phyloP scores from a whole-genome alignment of 306 rosid genomes.

The Leucaena leucocephala region DNA sequence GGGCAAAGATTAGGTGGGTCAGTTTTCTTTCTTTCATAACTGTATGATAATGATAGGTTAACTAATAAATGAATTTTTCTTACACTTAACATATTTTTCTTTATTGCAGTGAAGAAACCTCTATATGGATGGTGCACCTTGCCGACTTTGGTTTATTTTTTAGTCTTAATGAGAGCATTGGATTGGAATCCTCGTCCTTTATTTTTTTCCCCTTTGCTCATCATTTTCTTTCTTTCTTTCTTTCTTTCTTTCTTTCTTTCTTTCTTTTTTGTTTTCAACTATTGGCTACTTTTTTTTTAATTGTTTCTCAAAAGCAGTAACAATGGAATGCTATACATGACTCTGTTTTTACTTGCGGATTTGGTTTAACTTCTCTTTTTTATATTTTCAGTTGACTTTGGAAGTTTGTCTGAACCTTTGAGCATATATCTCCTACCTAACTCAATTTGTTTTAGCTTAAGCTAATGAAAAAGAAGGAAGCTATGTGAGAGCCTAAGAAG shows the following conservation, averaged over 20 bases:
- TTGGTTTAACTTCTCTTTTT: neutral
- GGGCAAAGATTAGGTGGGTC: conserved; percentile 40
- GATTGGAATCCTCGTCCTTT: conserved; percentile 32
- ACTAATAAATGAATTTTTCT: conserved; percentile 13
- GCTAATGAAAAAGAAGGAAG: too few species aligned
- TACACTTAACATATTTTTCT: conserved; percentile 2
- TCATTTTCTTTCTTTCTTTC: neutral
- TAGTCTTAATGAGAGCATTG: conserved; percentile 23
- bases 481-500: too few species aligned
- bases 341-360: neutral
- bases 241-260: neutral
- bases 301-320: conserved; percentile 19
- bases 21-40: neutral
- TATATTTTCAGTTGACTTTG: neutral
- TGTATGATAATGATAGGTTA: conserved; percentile 12
- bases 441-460: neutral
- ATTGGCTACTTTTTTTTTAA: conserved; percentile 9
- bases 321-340: conserved; percentile 35
- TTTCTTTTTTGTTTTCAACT: conserved; percentile 2
- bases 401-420: too few species aligned
- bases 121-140: conserved; percentile 18
- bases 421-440: too few species aligned
- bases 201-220: too few species aligned
- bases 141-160: conserved; percentile 26
- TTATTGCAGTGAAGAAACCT: conserved; percentile 28